Base-by-base conservation (phyloP, 2,329 filamentous ascomycete genomes). In the Ophiostoma fasciatum region DNA sequence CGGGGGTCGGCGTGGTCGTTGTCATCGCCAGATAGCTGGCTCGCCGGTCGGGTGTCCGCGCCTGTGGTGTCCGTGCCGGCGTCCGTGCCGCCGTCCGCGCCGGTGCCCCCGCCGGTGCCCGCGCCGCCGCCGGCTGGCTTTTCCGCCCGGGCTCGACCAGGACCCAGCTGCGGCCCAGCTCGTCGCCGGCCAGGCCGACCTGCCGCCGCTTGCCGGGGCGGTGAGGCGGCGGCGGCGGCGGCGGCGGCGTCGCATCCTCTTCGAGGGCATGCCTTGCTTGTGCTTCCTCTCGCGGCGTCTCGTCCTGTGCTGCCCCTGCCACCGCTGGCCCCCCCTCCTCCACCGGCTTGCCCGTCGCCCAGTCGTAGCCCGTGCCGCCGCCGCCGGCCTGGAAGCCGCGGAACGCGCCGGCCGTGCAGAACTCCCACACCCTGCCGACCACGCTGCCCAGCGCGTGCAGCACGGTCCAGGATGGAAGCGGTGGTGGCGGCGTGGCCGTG, bases 311-410 rank as follows among this genome's bases (percentile, higher is more conserved):
- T 13, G 29, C 6, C 20, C 9, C 13, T 7, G 34, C 11, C 7
- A n/a, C n/a, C n/a, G n/a, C n/a, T n/a, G n/a, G n/a, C n/a, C n/a
- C n/a, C n/a, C n/a, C 10, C 8, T 11, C 18, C 19, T n/a, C 25
- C 7, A 23, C 5, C 9, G 56, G 54, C 15, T 49, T 54, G 33
- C 45, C 51, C 12, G 39, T 45, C 13, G 56, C 51, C 43, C 51
- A 51, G 35, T 43, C 61, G 49, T 87, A 93, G 19, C 74, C 75
- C 41, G 64, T 65, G 8, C 87, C 88, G 8, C 87, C 88, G 4
- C 80, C 83, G 7, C 87, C 88, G 11, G 87, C 84, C 42, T 87
- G 77, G 54, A 94, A 94, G 0, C 87, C 87, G 37, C 71, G 69
- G 50, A 94, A 92, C 0, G 80, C 72, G 8, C 68, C 73, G 0